Evolutionary conservation across 306 rosid genomes (phyloP).

Genomic region (Prunus davidiana): DNA sequence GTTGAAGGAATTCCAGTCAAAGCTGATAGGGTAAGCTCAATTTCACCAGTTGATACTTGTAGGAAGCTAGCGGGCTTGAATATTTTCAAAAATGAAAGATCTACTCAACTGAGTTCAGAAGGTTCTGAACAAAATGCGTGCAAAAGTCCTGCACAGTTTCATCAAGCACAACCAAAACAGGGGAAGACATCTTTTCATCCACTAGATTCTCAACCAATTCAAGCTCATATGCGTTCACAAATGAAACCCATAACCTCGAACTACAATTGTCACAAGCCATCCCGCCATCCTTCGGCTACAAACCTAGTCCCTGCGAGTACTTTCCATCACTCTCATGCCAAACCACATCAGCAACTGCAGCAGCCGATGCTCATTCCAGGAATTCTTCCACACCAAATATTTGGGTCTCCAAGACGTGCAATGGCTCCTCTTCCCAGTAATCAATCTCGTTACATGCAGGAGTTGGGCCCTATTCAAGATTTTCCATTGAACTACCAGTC

Average conservation of each 20-base stretch:
- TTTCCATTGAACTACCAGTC: conserved; percentile 23
- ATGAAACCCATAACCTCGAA: conserved; percentile 15
- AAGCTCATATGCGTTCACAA: conserved; percentile 9
- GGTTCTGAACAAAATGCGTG: not conserved
- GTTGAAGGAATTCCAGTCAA: conserved; percentile 20
- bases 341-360: conserved; percentile 6
- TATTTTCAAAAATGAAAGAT: conserved; percentile 23
- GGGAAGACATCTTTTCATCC: not conserved
- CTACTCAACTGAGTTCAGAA: conserved; percentile 12
- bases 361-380: not conserved
- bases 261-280: conserved; percentile 12
- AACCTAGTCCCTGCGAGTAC: conserved; percentile 8
- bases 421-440: conserved; percentile 15
- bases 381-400: not conserved
- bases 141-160: not conserved
- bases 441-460: conserved; percentile 27
- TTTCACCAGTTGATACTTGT: conserved; percentile 28
- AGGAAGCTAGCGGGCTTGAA: conserved; percentile 32
- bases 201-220: conserved; percentile 14
- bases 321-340: conserved; percentile 16
- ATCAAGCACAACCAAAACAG: not conserved
- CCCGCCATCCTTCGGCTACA: conserved; percentile 13
- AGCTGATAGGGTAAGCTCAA: conserved; percentile 22
- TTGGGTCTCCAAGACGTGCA: conserved; percentile 15
- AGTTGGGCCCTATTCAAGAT: not conserved